phyloP scores from a whole-genome alignment of 83 land plant species.

The Picea abies region DNA sequence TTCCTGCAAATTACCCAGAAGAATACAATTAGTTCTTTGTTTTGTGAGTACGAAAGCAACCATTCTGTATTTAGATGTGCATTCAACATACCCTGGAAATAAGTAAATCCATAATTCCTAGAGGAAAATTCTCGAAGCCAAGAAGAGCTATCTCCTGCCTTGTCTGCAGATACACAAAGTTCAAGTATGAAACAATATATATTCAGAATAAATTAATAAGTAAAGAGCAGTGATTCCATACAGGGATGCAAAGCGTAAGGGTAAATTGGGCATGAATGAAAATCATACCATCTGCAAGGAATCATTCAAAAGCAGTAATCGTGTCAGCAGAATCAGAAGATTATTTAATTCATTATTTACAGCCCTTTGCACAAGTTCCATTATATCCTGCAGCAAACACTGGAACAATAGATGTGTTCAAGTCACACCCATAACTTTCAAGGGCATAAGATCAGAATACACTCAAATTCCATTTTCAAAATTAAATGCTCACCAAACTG shows the following conservation, averaged over 20 bases:
- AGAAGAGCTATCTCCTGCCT: constrained; percentile 32
- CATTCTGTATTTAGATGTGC: not conserved
- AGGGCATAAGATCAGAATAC: not conserved
- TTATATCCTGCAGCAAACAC: constrained; percentile 36
- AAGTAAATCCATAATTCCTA: constrained; percentile 30
- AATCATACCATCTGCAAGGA: constrained; percentile 26
- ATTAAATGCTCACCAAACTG: constrained; percentile 22
- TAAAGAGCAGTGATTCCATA: not conserved
- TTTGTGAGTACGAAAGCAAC: not conserved
- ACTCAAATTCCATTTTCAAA: not conserved
- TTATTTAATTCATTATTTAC: constrained; percentile 29
- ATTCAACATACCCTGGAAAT: constrained; percentile 19
- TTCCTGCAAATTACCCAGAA: constrained; percentile 12
- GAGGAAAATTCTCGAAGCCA: constrained; percentile 28
- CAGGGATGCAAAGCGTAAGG: not conserved
- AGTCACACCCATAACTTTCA: not conserved
- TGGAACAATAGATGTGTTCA: constrained; percentile 11
- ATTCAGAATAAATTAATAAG: not conserved
- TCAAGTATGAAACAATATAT: not conserved
- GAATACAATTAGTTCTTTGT: not conserved
- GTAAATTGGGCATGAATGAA: not conserved
- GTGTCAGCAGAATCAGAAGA: constrained; percentile 15
- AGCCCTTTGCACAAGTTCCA: constrained; percentile 30
- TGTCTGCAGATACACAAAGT: constrained; percentile 21
- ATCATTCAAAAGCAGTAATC: constrained; percentile 30